phyloP scores from a whole-genome alignment of 768 basidiomycete genomes.

The Suillus decipiens region DNA sequence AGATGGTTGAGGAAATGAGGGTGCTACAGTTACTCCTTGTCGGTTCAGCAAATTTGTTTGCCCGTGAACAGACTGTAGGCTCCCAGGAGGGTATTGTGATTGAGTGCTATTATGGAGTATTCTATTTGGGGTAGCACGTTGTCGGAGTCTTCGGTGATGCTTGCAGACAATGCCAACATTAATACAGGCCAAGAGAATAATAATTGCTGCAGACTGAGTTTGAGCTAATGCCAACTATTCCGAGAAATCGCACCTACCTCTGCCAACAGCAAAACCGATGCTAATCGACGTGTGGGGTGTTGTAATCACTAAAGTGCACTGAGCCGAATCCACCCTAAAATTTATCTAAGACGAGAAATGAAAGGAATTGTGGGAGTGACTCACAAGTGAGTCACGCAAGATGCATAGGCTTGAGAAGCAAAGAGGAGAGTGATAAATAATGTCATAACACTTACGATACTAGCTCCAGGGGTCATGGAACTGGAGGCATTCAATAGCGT shows the following conservation, averaged over 20 bases:
- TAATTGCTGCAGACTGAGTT: no score
- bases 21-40: background rate
- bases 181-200: background rate
- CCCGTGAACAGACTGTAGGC: background rate
- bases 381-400: background rate
- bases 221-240: background rate
- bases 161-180: background rate
- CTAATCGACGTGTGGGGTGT: no score
- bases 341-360: background rate
- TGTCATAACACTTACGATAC: background rate
- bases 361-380: background rate
- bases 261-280: background rate
- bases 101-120: background rate
- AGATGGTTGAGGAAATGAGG: conserved; percentile 2
- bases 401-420: conserved; percentile 6
- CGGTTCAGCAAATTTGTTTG: background rate
- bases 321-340: background rate
- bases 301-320: background rate
- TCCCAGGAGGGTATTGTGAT: background rate
- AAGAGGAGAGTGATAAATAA: background rate
- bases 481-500: background rate
- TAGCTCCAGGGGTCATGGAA: background rate
- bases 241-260: background rate
- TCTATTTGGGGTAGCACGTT: background rate
- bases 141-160: background rate